These are phyloP conservation scores for Cystobasidium ongulense DNA, from an alignment of 768 basidiomycete species.

Conservation along the genomic window DNA sequence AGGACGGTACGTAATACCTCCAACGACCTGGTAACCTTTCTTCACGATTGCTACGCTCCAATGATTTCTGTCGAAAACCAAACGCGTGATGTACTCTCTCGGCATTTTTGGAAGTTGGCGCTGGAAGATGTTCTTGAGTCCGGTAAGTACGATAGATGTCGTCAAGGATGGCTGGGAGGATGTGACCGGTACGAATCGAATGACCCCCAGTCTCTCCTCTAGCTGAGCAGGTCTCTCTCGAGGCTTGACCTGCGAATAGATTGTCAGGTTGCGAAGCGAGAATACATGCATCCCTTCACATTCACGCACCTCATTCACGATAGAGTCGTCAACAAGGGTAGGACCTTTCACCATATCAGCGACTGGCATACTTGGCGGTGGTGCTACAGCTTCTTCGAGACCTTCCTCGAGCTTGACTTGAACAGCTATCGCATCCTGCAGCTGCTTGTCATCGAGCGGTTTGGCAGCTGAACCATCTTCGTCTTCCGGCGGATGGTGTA, in stretches of 20 bases:
- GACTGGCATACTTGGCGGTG: background rate
- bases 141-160: constrained; percentile 76
- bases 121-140: constrained; percentile 94
- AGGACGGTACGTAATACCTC: constrained; percentile 92
- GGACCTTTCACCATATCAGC: constrained; percentile 16
- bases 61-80: constrained; percentile 90
- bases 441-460: constrained; percentile 18
- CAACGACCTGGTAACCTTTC: constrained; percentile 87
- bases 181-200: constrained; percentile 71
- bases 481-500: background rate
- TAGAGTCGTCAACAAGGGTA: constrained; percentile 6
- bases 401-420: constrained; percentile 28
- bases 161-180: constrained; percentile 65
- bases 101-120: constrained; percentile 99
- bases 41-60: constrained; percentile 89
- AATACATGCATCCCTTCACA: background rate
- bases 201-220: constrained; percentile 73
- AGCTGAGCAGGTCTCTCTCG: constrained; percentile 66
- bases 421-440: constrained; percentile 22
- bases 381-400: constrained; percentile 16
- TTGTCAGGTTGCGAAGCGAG: background rate
- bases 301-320: constrained; percentile 1
- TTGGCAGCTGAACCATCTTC: background rate
- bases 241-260: constrained; percentile 3
- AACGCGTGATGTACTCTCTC: constrained; percentile 89